A percentile compares a stretch with the other conserved stretches of the same genome.
These are phyloP conservation scores for Pythium monospermum DNA, from an alignment of 352 stramenopile species.

Conservation along the genomic window DNA sequence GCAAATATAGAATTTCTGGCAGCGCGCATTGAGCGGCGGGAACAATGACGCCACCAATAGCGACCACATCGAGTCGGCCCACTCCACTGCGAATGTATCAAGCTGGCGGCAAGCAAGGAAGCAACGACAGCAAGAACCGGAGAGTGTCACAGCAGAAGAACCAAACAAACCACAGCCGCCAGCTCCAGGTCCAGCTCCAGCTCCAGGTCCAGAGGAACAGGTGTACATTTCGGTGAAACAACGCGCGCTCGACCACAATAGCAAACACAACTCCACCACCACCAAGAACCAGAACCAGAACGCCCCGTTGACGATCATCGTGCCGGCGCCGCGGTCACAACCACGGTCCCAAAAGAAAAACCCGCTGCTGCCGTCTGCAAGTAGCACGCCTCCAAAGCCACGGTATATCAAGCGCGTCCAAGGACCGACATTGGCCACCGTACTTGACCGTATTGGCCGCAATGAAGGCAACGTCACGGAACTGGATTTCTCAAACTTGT, in stretches of 20 bases:
- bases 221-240: no score
- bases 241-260: no score
- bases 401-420: conserved; percentile 9
- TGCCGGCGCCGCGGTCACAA: not conserved
- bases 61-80: conserved; percentile 1
- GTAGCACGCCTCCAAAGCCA: not conserved
- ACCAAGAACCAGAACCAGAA: not conserved
- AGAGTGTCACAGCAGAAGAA: not conserved
- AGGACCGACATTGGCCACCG: conserved; percentile 49
- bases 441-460: conserved; percentile 46
- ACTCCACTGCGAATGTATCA: conserved; percentile 13
- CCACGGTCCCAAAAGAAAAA: not conserved
- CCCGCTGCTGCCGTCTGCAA: conserved; percentile 5
- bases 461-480: conserved; percentile 64
- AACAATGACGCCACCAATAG: conserved; percentile 24
- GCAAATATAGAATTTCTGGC: conserved; percentile 18
- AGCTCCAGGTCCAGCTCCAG: no score
- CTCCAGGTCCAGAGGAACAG: no score
- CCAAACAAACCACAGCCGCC: not conserved
- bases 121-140: not conserved
- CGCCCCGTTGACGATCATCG: not conserved
- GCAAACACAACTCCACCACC: no score
- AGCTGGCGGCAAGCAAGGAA: conserved; percentile 12
- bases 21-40: conserved; percentile 13
- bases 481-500: conserved; percentile 64